Conservation (phyloP, 208 protist species). For the Wallacemonas sp. region DNA sequence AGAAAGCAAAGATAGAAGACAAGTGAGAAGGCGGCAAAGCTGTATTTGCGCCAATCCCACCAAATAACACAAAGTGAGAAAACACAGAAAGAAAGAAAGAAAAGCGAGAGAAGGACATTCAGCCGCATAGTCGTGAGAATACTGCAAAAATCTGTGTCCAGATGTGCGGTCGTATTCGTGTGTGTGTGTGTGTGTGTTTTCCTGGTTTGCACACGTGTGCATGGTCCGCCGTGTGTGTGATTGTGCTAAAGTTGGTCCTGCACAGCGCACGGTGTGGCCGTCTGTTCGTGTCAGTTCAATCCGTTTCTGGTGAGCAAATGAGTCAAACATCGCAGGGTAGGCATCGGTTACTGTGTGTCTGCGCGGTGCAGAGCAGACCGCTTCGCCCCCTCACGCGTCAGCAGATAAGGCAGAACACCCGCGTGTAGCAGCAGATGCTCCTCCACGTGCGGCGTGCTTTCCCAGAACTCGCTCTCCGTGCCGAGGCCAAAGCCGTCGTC, state of each 20-base stretch:
- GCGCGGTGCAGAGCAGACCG: conserved; percentile 11
- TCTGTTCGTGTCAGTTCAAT: too few relatives aligned
- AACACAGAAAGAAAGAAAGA: conserved; percentile 18
- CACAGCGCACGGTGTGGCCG: too few relatives aligned
- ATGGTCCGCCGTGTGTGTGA: too few relatives aligned
- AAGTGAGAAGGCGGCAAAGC: too few relatives aligned
- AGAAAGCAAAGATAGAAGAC: conserved; percentile 5
- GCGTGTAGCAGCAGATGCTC: conserved; percentile 15
- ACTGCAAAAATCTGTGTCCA: too few relatives aligned
- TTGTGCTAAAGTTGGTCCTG: too few relatives aligned
- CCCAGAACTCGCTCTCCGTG: conserved; percentile 27
- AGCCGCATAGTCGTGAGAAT: too few relatives aligned
- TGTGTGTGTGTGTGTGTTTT: too few relatives aligned
- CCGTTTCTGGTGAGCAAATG: too few relatives aligned
- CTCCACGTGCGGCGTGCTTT: conserved; percentile 19
- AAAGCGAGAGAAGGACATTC: neutral
- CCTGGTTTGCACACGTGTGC: too few relatives aligned
- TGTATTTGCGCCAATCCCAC: too few relatives aligned
- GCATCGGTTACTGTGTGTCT: neutral
- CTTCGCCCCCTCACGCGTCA: conserved; percentile 28
- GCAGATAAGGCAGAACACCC: conserved; percentile 1
- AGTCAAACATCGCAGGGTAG: too few relatives aligned
- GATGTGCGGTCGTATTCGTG: neutral
- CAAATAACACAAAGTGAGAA: neutral
- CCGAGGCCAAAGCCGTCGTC: conserved; percentile 7